Percentiles rank a stretch among this genome's conserved stretches.
Evolutionary conservation across 805 yeast species (phyloP).

Genomic region (Myxozyma udenii): DNA sequence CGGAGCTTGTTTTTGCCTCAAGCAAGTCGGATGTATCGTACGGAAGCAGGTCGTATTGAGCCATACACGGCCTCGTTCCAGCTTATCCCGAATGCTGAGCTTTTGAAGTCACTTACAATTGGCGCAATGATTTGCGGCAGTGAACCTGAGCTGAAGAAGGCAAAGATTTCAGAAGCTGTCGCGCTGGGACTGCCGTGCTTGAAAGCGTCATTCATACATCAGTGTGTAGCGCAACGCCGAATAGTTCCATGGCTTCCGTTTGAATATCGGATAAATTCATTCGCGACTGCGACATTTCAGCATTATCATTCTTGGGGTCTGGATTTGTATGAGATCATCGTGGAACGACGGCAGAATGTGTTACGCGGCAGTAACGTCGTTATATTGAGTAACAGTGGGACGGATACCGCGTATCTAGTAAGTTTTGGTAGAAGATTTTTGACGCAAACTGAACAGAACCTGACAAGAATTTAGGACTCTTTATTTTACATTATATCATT

Average conservation of each 20-base stretch:
- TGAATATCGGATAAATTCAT: constrained; percentile 3
- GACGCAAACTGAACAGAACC: neutral
- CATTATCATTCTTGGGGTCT: constrained; percentile 8
- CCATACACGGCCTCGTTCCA: neutral
- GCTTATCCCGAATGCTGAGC: constrained; percentile 1
- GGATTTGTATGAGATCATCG: constrained; percentile 7
- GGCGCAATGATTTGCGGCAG: constrained; percentile 19
- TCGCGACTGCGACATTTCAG: constrained; percentile 1
- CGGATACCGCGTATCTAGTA: constrained; percentile 2
- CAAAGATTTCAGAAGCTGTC: constrained; percentile 26
- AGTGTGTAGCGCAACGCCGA: constrained; percentile 1
- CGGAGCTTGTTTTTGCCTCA: constrained; percentile 7
- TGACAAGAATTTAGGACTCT: constrained; percentile 2
- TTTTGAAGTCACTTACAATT: constrained; percentile 8
- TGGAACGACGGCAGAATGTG: constrained; percentile 1
- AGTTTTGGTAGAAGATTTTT: neutral
- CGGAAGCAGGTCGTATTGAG: neutral
- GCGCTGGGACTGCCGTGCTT: constrained; percentile 32
- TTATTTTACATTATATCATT: constrained; percentile 11
- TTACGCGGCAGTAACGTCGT: constrained; percentile 14
- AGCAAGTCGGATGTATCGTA: neutral
- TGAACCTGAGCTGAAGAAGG: constrained; percentile 7
- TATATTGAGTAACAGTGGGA: neutral
- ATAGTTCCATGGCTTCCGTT: constrained; percentile 21
- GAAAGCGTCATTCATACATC: constrained; percentile 13